These are phyloP conservation scores for Amanita brunnescens DNA, from an alignment of 768 basidiomycete genomes.

Conservation along the genomic window DNA sequence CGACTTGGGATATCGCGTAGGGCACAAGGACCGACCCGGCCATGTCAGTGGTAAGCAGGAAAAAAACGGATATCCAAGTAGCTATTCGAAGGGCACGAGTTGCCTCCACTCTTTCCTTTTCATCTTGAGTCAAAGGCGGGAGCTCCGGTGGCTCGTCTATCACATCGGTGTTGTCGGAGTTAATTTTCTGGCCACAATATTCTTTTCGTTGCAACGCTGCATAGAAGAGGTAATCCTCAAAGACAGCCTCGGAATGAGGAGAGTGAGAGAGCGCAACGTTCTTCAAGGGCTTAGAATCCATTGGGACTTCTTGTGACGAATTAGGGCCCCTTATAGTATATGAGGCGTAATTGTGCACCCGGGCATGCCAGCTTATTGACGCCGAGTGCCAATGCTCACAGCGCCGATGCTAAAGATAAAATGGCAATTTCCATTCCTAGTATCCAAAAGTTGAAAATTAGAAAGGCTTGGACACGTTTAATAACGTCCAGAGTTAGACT, in stretches of 20 bases:
- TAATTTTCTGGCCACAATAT: conserved; percentile 6
- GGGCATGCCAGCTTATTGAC: too few relatives aligned
- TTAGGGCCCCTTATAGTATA: neutral
- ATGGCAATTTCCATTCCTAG: too few relatives aligned
- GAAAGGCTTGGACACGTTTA: too few relatives aligned
- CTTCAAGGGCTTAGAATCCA: neutral
- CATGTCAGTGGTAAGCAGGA: conserved; percentile 53
- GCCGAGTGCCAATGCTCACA: too few relatives aligned
- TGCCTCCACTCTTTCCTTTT: conserved; percentile 24
- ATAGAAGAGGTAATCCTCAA: conserved; percentile 31
- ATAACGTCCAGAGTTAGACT: too few relatives aligned
- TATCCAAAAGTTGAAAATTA: too few relatives aligned
- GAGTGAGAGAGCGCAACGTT: too few relatives aligned
- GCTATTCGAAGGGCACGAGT: conserved; percentile 40
- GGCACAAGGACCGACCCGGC: conserved; percentile 48
- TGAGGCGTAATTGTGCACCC: neutral
- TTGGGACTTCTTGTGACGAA: neutral
- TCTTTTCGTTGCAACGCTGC: conserved; percentile 26
- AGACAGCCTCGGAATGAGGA: conserved; percentile 11
- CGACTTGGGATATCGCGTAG: conserved; percentile 42
- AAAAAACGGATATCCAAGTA: conserved; percentile 43
- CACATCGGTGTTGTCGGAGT: neutral
- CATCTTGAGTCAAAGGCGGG: conserved; percentile 8
- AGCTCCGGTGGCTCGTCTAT: neutral
- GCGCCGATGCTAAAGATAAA: too few relatives aligned